Base-by-base conservation (phyloP, 176 grass and related monocot species). In the Ensete ventricosum region DNA sequence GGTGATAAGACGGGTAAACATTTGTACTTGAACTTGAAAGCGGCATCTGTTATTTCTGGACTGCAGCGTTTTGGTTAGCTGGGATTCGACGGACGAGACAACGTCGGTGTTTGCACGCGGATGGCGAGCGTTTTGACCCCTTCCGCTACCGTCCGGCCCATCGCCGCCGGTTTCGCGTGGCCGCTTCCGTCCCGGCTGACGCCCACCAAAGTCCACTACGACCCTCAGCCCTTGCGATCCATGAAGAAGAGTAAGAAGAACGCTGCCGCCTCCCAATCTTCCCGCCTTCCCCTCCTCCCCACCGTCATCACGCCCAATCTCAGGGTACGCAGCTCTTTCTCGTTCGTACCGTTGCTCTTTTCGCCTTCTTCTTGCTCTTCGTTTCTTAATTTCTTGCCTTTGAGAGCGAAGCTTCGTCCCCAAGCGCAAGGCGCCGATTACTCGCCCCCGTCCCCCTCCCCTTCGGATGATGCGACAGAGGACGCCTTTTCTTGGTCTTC, bases 401-500 rank as follows among this genome's bases (percentile, higher is more conserved):
- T 64, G 65, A 65, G 73, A 83, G 77, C 73, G 83, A 85, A 91
- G 83, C 80, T 89, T 54, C 80, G 81, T 17, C 55, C 77, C 19
- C 50, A 84, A 29, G 83, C 81, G 79, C 93, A 85, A 73, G 85
- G 9, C 43, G 63, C 55, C 16, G 43, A 34, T 29, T 74, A 69
- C 14, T 84, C 78, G 48, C 62, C 73, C 24, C 53, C 67, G 0
- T 54, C 64, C 19, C 19, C 72, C 22, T 52, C 24, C 24, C 24
- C 24, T 0, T 25, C 66, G 57, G 83, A 58, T 9, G 81, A 72
- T 74, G 77, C 62, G 52, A 49, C 62, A 7, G 73, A 64, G 10
- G 53, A 50, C 19, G 22, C 75, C 7, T 86, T 91, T 80, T 80
- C 83, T 19, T 93, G 83, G 84, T 25, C 86, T 11, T 76, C 86